These are phyloP conservation scores for Cenchrus americanus DNA, from an alignment of 176 grass and related monocot species.

Conservation along the genomic window DNA sequence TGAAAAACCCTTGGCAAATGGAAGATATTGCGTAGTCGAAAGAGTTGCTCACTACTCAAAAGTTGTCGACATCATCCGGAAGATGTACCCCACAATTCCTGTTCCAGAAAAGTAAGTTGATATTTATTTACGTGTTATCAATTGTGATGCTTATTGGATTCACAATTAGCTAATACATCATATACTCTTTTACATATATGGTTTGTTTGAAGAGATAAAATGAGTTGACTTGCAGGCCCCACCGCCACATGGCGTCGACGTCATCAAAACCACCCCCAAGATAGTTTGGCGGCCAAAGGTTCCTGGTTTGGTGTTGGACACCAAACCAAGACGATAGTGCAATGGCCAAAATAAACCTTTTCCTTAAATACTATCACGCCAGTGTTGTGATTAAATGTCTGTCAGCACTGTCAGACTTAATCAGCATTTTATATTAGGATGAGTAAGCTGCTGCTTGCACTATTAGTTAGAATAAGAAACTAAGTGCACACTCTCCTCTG, in stretches of 20 bases:
- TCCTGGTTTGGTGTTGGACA: neutral
- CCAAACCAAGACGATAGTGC: too few relatives aligned
- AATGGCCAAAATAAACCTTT: neutral
- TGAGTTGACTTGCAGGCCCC: too few relatives aligned
- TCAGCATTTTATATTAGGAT: neutral
- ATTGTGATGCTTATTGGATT: neutral
- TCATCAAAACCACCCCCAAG: too few relatives aligned
- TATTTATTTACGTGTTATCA: neutral
- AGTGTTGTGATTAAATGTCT: neutral
- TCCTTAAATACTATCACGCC: neutral
- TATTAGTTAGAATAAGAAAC: neutral
- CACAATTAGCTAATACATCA: neutral
- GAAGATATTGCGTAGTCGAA: conserved; percentile 66
- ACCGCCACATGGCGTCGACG: too few relatives aligned
- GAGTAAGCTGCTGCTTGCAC: neutral
- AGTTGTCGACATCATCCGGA: conserved; percentile 40
- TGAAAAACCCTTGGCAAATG: conserved; percentile 52
- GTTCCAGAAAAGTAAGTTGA: conserved; percentile 55
- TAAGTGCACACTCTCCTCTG: neutral
- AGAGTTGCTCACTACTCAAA: conserved; percentile 53
- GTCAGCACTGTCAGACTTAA: neutral
- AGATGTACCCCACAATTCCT: conserved; percentile 38
- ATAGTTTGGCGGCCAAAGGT: too few relatives aligned
- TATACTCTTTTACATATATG: neutral
- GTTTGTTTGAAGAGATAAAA: neutral